Evolutionary conservation across 2,329 filamentous ascomycete species (phyloP), one percentile per base, ranked within the genome.

Genomic region (Diplodia intermedia): DNA sequence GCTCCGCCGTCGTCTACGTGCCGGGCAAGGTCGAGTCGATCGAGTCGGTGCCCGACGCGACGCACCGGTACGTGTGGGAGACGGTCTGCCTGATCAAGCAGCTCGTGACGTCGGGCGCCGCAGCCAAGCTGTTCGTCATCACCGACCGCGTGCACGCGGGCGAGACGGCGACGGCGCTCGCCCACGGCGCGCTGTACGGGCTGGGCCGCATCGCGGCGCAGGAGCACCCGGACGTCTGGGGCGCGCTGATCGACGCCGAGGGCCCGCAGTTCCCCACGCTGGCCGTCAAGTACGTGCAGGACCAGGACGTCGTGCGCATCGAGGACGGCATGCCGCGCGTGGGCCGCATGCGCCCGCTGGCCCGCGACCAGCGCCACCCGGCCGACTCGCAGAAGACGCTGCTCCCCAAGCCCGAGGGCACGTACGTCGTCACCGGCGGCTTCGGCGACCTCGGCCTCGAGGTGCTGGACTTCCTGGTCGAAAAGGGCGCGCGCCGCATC

Each of bases 361-460:
- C 71, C 12, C 73, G 71, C 36, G 68, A 70, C 5, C 70, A 74
- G 65, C 56, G 68, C 20, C 38, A 54, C 50, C 70, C 60, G 14
- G 69, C 33, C n/a, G 49, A 49, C 26, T 57, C 66, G 12, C 47
- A 29, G 6, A 68, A 47, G 20, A 70, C 61, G 1, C 61, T 73
- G 33, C 61, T 72, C 20, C 76, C 76, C 8, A 70, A 67, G 47
- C 70, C 74, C 12, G 73, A 78, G n/a, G 80, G 81, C 2, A 82
- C 81, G 0, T 83, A 83, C 68, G 36, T 83, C 20, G 77, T 83
- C 31, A 81, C 81, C 15, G 80, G 81, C 52, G 80, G 80, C 1
- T 72, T 82, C 15, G 80, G 81, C 1, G 76, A 75, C 12, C 74
- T 83, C 2, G 82, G 81, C 1, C 74, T 83, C 4, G 77, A 77